Evolutionary conservation across 2,329 filamentous ascomycete species (phyloP), one percentile per base, ranked within the genome.

Genomic region (Penicillium janthinellum): DNA sequence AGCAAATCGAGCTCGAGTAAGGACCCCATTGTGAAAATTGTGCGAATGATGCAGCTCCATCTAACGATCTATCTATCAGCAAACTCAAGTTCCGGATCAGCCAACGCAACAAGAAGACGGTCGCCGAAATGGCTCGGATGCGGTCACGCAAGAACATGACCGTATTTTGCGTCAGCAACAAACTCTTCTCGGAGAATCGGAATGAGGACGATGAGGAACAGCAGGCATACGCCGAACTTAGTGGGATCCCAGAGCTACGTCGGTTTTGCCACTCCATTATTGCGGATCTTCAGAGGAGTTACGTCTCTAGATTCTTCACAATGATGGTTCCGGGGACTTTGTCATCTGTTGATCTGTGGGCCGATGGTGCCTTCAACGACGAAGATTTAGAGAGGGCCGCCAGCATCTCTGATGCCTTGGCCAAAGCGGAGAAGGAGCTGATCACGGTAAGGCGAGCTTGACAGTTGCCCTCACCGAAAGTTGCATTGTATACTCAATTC

Each of bases 91-190:
- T n/a, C 37, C 45, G 52, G 56, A 34, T 63, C 12, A 0, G 14
- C 1, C 7, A 38, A 28, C 50, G 62, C 35, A 57, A 63, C 31
- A n/a, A 34, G 5, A 41, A 14, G 22, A 35, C n/a, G 14, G 31
- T 17, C 1, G 22, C 25, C 0, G 25, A 20, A 14, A 42, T 45
- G 41, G 25, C 22, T 15, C 1, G 2, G 12, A 41, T n/a, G n/a
- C n/a, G 4, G n/a, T 50, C 2, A 34, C 35, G 34, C 4, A 35
- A 17, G 1, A 22, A 45, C 1, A 49, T 58, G 10, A 57, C 47
- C 14, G 52, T 68, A 4, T 69, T 69, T 25, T 70, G 64, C 39
- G 63, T 69, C 5, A 68, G 68, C 55, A 70, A 65, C 41, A 51
- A 42, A 8, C 50, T 67, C 3, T 70, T 68, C 20, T 15, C 42